A percentile compares a stretch with the other conserved stretches of the same genome.
These are phyloP conservation scores for Fusarium brachygibbosum DNA, from an alignment of 2,329 filamentous ascomycete genomes.

Conservation along the genomic window DNA sequence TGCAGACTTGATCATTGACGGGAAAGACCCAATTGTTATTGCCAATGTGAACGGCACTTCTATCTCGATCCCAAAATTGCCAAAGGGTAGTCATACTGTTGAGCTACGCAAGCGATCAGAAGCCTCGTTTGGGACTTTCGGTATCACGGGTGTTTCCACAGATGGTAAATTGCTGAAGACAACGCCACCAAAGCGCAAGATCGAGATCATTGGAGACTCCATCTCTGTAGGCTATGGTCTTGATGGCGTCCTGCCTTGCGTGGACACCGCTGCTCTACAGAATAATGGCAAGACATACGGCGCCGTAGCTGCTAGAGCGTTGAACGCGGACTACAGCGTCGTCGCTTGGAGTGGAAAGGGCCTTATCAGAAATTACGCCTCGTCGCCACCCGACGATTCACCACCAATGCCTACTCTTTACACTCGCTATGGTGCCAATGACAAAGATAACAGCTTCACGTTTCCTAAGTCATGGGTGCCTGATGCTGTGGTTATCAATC, in stretches of 20 bases:
- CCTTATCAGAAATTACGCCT: constrained; percentile 56
- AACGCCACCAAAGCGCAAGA: constrained; percentile 51
- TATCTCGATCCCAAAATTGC: constrained; percentile 10
- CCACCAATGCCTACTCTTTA: constrained; percentile 58
- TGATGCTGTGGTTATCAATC: constrained; percentile 59
- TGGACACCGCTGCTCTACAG: constrained; percentile 56
- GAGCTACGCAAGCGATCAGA: constrained; percentile 39
- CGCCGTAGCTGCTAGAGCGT: constrained; percentile 57
- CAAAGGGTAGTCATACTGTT: constrained; percentile 33
- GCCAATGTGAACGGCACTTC: constrained; percentile 18
- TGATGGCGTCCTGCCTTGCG: constrained; percentile 57
- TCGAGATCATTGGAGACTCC: constrained; percentile 61
- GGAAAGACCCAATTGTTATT: constrained; percentile 25
- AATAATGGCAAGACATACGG: constrained; percentile 59
- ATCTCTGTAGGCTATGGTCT: constrained; percentile 61
- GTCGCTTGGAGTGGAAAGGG: constrained; percentile 62
- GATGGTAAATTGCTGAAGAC: constrained; percentile 43
- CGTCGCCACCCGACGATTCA: constrained; percentile 47
- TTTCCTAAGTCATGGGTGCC: constrained; percentile 51
- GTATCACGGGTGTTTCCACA: constrained; percentile 6
- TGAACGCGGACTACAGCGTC: constrained; percentile 59
- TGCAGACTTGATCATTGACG: constrained; percentile 34
- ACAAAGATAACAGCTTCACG: constrained; percentile 54
- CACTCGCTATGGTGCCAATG: constrained; percentile 59
- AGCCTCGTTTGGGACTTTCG: constrained; percentile 24